Evolutionary conservation across 1,139 yeast genomes (phyloP).

Genomic region (Yamadazyma mexicana): DNA sequence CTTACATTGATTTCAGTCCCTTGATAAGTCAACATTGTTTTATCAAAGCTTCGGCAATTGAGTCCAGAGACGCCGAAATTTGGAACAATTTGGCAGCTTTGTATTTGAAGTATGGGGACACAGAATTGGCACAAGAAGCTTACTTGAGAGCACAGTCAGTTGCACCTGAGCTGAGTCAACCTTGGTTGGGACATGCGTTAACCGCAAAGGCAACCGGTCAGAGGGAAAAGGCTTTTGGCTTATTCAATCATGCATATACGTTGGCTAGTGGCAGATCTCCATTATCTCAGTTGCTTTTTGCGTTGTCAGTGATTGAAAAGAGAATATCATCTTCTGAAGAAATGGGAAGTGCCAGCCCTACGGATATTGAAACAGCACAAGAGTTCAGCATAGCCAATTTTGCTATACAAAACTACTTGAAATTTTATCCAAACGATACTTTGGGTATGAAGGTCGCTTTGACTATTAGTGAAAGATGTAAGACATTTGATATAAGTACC

Average conservation of each 20-base stretch:
- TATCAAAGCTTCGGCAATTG: constrained; percentile 73
- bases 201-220: constrained; percentile 63
- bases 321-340: constrained; percentile 27
- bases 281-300: constrained; percentile 72
- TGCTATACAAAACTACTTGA: constrained; percentile 73
- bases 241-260: constrained; percentile 76
- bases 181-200: constrained; percentile 90
- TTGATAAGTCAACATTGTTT: constrained; percentile 89
- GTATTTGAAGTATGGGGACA: constrained; percentile 68
- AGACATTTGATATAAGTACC: constrained; percentile 57
- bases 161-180: constrained; percentile 72
- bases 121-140: constrained; percentile 71
- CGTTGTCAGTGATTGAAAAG: constrained; percentile 53
- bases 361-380: constrained; percentile 59
- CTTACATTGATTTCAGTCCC: constrained; percentile 58
- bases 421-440: constrained; percentile 62
- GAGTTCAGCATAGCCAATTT: constrained; percentile 66
- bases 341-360: constrained; percentile 35
- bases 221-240: constrained; percentile 45
- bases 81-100: constrained; percentile 87
- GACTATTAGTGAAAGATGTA: constrained; percentile 68
- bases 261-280: constrained; percentile 74
- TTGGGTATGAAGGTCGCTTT: constrained; percentile 63
- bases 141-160: constrained; percentile 75
- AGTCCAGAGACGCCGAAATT: constrained; percentile 63